Evolutionary conservation across 495 filamentous ascomycete genomes (phyloP), one percentile per base, ranked within the genome.

Genomic region (Cetradonia linearis): DNA sequence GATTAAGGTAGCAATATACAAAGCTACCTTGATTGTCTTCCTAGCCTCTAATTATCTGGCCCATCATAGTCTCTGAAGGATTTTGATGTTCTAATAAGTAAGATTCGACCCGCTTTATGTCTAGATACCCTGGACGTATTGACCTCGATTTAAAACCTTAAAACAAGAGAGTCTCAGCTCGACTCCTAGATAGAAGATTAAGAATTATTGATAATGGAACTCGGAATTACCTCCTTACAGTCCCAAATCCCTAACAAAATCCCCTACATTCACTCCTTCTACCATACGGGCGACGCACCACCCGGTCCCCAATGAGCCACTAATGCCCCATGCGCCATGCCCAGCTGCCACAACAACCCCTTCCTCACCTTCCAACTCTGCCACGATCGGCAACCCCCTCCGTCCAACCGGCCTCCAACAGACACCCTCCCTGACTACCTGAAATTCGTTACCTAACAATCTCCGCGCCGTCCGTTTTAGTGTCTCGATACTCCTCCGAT

Each of bases 271-370:
- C 53, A 71, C 65, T 2, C 81, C 82, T 63, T 75, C 70, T 14
- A 84, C 73, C 79, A 88, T 76, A 70, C 85, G 80, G 4, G 79
- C 79, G 65, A 87, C 67, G n/a, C 85, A 78, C 53, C 76, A 77
- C 1, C 86, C 85, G n/a, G 83, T 87, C 36, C 84, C 86, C 50
- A 87, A 66, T 52, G 76, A 74, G 65, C 82, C 60, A 40, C 75
- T 76, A 23, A 87, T 87, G 0, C 86, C 85, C 85, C 85, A 88
- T 13, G 85, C 81, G 2, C 86, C 85, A 73, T 91, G 88, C 0
- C 88, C 88, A 10, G 85, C 73, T 1, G 83, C 83, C 25, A 91
- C 66, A 67, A 81, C 89, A 11, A 93, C 83, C 1, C 87, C 86
- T 68, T 13, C 68, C 70, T 48, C 81, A 69, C 7, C 67, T 68